Conservation (phyloP, 1,284 basidiomycete genomes). For the Boletus mariae region DNA sequence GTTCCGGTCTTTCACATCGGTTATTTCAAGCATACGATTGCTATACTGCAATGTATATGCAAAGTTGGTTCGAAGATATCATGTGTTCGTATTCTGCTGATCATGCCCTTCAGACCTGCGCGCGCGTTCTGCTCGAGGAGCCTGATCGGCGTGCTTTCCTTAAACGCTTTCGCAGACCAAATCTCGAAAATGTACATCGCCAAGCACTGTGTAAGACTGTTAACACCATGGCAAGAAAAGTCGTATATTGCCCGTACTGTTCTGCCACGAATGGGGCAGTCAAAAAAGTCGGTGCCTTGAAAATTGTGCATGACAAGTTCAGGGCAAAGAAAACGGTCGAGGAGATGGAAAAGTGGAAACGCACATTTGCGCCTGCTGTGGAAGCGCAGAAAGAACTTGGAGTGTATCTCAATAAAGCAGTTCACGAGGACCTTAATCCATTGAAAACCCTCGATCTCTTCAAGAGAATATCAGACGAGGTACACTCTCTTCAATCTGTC, state of each 20-base stretch:
- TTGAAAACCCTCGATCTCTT: conserved; percentile 94
- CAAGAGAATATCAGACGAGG: conserved; percentile 89
- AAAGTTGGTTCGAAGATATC: conserved; percentile 55
- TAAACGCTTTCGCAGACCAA: conserved; percentile 84
- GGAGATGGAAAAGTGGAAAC: conserved; percentile 86
- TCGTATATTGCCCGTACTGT: conserved; percentile 92
- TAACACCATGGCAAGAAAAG: conserved; percentile 85
- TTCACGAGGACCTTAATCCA: conserved; percentile 93
- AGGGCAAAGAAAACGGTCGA: conserved; percentile 91
- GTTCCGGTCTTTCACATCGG: conserved; percentile 98
- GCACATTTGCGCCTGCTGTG: conserved; percentile 79
- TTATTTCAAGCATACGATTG: conserved; percentile 94
- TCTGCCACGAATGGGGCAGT: conserved; percentile 92
- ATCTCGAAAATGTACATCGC: conserved; percentile 92
- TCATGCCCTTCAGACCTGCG: conserved; percentile 69
- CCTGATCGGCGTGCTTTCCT: conserved; percentile 82
- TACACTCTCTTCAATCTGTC: conserved; percentile 28
- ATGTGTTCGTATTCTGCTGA: conserved; percentile 2
- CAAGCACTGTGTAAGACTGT: conserved; percentile 87
- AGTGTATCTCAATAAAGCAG: conserved; percentile 84
- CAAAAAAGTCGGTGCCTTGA: conserved; percentile 93
- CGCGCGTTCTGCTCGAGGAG: conserved; percentile 89
- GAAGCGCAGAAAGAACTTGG: conserved; percentile 86
- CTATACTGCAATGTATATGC: conserved; percentile 93
- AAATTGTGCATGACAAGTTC: conserved; percentile 98